phyloP scores from a whole-genome alignment of 208 protist genomes.

The Crithidia bombi region DNA sequence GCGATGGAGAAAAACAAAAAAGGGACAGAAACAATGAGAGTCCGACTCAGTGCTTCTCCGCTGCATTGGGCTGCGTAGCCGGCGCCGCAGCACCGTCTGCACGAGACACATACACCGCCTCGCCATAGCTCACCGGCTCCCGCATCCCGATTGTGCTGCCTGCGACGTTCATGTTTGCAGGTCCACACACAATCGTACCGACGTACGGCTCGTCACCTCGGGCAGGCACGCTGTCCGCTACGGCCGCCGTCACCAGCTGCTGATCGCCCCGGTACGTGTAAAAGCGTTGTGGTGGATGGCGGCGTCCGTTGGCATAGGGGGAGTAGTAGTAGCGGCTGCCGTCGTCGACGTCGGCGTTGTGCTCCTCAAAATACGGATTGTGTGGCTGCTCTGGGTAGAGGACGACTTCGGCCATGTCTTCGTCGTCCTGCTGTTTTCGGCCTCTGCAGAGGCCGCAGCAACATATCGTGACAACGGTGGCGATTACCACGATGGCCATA shows the following conservation, averaged over 20 bases:
- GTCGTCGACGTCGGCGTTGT: background rate
- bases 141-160: background rate
- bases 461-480: background rate
- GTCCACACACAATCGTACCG: background rate
- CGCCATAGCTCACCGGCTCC: conserved; percentile 9
- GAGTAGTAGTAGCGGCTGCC: no score
- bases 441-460: background rate
- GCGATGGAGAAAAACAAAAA: conserved; percentile 22
- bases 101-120: background rate
- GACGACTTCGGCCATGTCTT: conserved; percentile 1
- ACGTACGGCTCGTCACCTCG: background rate
- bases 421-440: background rate
- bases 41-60: background rate
- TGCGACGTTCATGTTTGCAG: background rate
- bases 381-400: background rate
- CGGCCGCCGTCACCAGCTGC: background rate
- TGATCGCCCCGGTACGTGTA: background rate
- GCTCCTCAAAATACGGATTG: conserved; percentile 1
- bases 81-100: background rate
- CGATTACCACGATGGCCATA: background rate
- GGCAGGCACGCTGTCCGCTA: background rate
- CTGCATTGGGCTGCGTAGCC: background rate
- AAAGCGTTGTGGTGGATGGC: background rate
- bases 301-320: background rate
- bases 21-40: conserved; percentile 3